A percentile compares a stretch with the other conserved stretches of the same genome.
These are phyloP conservation scores for Myotisia sp. DNA, from an alignment of 2,329 filamentous ascomycete genomes.

Conservation along the genomic window DNA sequence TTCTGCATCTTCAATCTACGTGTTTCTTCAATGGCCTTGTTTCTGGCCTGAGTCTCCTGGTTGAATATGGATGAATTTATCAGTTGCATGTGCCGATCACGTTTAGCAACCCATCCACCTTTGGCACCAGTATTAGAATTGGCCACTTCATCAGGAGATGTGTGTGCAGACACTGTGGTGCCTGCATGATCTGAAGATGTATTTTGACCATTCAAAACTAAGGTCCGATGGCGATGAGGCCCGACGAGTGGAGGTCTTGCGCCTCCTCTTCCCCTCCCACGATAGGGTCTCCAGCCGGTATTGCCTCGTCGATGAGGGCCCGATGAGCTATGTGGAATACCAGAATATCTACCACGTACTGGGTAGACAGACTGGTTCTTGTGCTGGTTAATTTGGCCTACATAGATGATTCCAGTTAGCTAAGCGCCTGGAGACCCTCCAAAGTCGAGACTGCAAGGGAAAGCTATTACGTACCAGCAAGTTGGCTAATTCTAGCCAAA, in stretches of 20 bases:
- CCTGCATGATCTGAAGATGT: slow-evolving; percentile 15
- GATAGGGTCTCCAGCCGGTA: slow-evolving; percentile 32
- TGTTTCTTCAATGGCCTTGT: slow-evolving; percentile 58
- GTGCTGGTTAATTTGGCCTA: slow-evolving; percentile 68
- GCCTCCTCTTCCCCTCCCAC: slow-evolving; percentile 27
- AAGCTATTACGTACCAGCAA: slow-evolving; percentile 36
- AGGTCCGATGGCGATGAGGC: slow-evolving; percentile 42
- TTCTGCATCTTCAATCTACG: slow-evolving; percentile 37
- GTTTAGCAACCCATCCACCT: slow-evolving; percentile 54
- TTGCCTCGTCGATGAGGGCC: slow-evolving; percentile 14
- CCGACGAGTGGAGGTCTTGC: slow-evolving; percentile 22
- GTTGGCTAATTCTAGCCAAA: slow-evolving; percentile 41
- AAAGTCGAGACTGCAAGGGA: slow-evolving; percentile 22
- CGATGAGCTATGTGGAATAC: slow-evolving; percentile 14
- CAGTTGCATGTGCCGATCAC: slow-evolving; percentile 63
- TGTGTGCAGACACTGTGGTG: slow-evolving; percentile 16
- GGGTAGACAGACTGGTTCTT: slow-evolving; percentile 41
- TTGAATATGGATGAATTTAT: slow-evolving; percentile 71
- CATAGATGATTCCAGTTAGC: slow-evolving; percentile 3
- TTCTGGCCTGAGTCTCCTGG: slow-evolving; percentile 53
- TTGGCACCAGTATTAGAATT: slow-evolving; percentile 19
- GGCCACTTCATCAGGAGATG: slow-evolving; percentile 18
- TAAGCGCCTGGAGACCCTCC: slow-evolving; percentile 24
- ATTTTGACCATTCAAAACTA: slow-evolving; percentile 46
- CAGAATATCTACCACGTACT: slow-evolving; percentile 15